Evolutionary conservation across 176 grass and related monocot genomes (phyloP).

Genomic region (Carex parvula): DNA sequence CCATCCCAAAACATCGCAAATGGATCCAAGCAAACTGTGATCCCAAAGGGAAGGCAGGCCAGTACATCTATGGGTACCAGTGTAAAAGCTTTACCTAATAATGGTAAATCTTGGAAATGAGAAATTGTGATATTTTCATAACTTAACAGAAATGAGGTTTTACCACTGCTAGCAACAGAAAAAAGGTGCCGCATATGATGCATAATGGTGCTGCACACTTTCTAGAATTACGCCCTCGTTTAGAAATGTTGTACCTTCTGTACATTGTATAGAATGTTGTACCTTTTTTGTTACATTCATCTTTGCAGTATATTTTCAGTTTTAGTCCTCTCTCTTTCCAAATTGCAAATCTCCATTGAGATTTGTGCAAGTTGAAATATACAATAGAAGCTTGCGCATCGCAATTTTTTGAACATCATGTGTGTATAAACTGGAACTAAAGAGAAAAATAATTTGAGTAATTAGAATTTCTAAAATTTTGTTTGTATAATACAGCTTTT

Average conservation of each 20-base stretch:
- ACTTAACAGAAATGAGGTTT: background rate
- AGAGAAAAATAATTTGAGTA: background rate
- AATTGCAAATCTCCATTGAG: background rate
- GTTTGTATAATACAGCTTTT: background rate
- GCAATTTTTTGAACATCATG: slow-evolving; percentile 11
- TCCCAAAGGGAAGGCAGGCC: background rate
- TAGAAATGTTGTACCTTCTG: background rate
- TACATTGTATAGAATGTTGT: background rate
- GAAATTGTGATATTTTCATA: background rate
- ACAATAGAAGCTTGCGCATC: background rate
- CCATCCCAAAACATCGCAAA: background rate
- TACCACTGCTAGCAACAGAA: background rate
- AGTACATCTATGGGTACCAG: background rate
- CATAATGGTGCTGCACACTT: background rate
- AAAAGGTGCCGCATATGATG: background rate
- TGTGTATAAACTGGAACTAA: background rate
- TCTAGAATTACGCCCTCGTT: background rate
- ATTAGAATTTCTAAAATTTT: background rate
- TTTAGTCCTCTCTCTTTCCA: background rate
- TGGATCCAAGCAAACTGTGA: background rate
- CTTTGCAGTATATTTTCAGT: background rate
- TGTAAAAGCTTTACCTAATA: slow-evolving; percentile 14
- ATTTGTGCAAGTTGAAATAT: background rate
- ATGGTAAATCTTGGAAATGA: slow-evolving; percentile 28
- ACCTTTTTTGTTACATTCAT: background rate